Evolutionary conservation across 2,329 filamentous ascomycete species (phyloP), one percentile per base, ranked within the genome.

Genomic region (Emmonsia crescens): DNA sequence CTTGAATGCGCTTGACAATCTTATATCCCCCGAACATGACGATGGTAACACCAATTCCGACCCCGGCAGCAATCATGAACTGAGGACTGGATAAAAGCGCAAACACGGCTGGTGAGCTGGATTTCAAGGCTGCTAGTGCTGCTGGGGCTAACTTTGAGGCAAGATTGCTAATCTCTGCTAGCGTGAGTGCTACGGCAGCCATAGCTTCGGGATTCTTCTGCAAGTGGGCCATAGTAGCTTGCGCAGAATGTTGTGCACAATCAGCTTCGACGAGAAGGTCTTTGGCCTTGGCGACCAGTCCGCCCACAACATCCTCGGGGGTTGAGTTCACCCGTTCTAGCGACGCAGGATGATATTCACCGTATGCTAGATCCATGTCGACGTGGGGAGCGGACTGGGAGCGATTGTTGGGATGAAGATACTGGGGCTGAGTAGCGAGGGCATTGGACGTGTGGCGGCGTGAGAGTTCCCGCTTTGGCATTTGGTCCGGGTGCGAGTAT

Each of bases 11-110:
- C 80, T 96, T 95, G 76, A 99, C 86, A 73, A 99, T 96, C 77
- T 96, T 97, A 83, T 91, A 97, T 5, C 94, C 93, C 60, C 94
- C 94, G 63, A 99, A 90, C 74, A 94, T 92, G 69, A 99, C 90
- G 9, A 97, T 86, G 0, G 94, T 97, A n/a, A 96, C 87, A 16
- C 94, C 94, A 0, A 96, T 86, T 0, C 89, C 90, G 16, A 96
- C 85, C 51, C 92, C 89, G 0, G 89, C 91, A 3, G 91, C 91
- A 68, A 99, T 96, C 65, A 96, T 83, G 72, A 99, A 99, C 71
- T 99, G 91, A 0, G 94, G 94, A 61, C 88, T 92, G 0, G 90
- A 86, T 3, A 99, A 83, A 27, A 99, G 82, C 0, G 88, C 89
- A 68, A 96, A 93, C 24, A 96, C 86, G 8, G 89, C 88, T 0